phyloP scores from a whole-genome alignment of 2,329 filamentous ascomycete species.

The Arthroderma sp. region DNA sequence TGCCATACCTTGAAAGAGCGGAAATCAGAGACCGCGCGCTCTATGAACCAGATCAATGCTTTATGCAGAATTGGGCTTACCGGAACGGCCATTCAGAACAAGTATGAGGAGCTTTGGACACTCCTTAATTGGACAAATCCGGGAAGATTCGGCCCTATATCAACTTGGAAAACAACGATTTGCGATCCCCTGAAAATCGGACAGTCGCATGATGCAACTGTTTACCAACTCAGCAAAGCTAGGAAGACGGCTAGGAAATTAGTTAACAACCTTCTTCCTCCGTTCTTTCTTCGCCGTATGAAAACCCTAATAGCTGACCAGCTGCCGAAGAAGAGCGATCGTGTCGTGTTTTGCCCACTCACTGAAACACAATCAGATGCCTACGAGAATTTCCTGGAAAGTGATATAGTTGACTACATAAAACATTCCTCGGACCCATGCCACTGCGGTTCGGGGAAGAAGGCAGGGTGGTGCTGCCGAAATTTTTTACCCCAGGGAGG shows the following conservation, averaged over 20 bases:
- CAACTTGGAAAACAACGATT: conserved; percentile 68
- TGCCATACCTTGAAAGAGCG: conserved; percentile 80
- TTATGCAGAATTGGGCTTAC: conserved; percentile 87
- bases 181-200: conserved; percentile 69
- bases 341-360: conserved; percentile 87
- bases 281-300: conserved; percentile 83
- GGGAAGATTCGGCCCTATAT: conserved; percentile 51
- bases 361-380: conserved; percentile 68
- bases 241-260: conserved; percentile 72
- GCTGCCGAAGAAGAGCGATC: conserved; percentile 85
- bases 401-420: conserved; percentile 56
- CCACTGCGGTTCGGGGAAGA: conserved; percentile 53
- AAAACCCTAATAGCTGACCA: conserved; percentile 87
- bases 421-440: conserved; percentile 56
- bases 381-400: conserved; percentile 70
- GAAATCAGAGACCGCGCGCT: conserved; percentile 61
- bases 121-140: conserved; percentile 94
- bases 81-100: conserved; percentile 94
- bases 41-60: conserved; percentile 82
- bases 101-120: conserved; percentile 94
- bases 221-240: conserved; percentile 66
- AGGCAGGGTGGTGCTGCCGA: conserved; percentile 71
- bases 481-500: conserved; percentile 46
- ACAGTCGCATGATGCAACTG: conserved; percentile 82
- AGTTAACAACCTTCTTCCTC: conserved; percentile 73